These are phyloP conservation scores for Nepenthes gracilis DNA, from an alignment of 148 eudicot genomes.

Conservation along the genomic window DNA sequence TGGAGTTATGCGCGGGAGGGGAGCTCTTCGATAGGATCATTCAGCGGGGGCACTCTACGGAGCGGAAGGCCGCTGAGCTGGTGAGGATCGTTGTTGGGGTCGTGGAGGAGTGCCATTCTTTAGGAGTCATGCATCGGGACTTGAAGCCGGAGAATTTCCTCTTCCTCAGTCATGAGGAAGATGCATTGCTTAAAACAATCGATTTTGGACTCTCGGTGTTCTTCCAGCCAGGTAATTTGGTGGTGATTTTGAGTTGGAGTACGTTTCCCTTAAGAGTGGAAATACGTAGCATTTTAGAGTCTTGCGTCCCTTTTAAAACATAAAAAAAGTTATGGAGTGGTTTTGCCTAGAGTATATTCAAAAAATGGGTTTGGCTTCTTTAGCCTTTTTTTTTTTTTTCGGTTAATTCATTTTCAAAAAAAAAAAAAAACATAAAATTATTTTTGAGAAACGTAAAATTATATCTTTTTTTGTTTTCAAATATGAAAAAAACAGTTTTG, in stretches of 20 bases:
- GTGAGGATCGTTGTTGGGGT: slow-evolving; percentile 8
- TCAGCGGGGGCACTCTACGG: slow-evolving; percentile 10
- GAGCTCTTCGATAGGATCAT: slow-evolving; percentile 12
- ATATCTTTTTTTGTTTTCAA: too few species aligned
- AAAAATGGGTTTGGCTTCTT: too few species aligned
- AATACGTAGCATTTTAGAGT: too few species aligned
- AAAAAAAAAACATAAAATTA: too few species aligned
- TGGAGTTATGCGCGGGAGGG: slow-evolving; percentile 16
- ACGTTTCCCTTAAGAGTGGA: neutral
- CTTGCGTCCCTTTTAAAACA: too few species aligned
- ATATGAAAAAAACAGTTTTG: too few species aligned
- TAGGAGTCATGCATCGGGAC: slow-evolving; percentile 15
- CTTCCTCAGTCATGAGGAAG: slow-evolving; percentile 10
- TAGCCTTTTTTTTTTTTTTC: too few species aligned
- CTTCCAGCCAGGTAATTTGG: slow-evolving; percentile 15
- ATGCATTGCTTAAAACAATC: slow-evolving; percentile 10
- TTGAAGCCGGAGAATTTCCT: slow-evolving; percentile 17
- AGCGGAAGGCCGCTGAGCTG: slow-evolving; percentile 13
- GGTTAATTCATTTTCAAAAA: too few species aligned
- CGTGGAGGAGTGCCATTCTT: slow-evolving; percentile 11
- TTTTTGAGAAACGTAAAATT: too few species aligned
- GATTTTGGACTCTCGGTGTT: slow-evolving; percentile 13
- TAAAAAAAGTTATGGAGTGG: too few species aligned
- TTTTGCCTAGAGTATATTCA: too few species aligned
- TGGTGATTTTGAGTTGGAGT: too few species aligned